Conservation (phyloP, 2,329 filamentous ascomycete genomes). For the Coleophoma crateriformis region DNA sequence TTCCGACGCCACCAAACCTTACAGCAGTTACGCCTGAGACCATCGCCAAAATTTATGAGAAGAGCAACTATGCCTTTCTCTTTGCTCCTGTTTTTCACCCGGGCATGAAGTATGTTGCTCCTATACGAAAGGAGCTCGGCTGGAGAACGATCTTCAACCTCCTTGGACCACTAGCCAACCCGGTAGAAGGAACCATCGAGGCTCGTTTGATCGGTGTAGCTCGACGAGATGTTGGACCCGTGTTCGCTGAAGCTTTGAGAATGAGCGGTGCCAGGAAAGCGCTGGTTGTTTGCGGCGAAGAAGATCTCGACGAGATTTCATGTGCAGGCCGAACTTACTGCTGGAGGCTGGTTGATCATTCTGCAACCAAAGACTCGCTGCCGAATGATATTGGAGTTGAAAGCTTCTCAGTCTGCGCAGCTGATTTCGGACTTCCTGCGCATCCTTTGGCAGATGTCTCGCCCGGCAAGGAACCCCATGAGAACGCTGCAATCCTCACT, state of each 20-base stretch:
- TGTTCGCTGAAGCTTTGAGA: slow-evolving; percentile 80
- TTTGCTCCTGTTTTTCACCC: slow-evolving; percentile 96
- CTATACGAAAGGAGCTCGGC: slow-evolving; percentile 80
- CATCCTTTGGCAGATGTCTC: slow-evolving; percentile 76
- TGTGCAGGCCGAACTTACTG: slow-evolving; percentile 85
- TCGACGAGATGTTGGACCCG: slow-evolving; percentile 76
- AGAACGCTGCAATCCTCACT: slow-evolving; percentile 83
- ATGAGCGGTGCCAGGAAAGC: slow-evolving; percentile 76
- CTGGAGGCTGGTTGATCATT: slow-evolving; percentile 67
- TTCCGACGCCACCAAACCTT: slow-evolving; percentile 68
- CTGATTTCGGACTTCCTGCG: slow-evolving; percentile 77
- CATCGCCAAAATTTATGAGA: slow-evolving; percentile 66
- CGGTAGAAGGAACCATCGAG: slow-evolving; percentile 78
- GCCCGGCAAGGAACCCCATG: slow-evolving; percentile 75
- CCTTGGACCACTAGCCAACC: slow-evolving; percentile 86
- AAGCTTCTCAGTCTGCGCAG: slow-evolving; percentile 71
- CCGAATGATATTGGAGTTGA: slow-evolving; percentile 52
- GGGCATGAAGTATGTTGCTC: slow-evolving; percentile 84
- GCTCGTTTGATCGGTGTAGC: slow-evolving; percentile 92
- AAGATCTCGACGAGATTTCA: slow-evolving; percentile 92
- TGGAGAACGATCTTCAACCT: slow-evolving; percentile 98
- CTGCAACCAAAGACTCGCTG: slow-evolving; percentile 28
- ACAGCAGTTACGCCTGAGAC: slow-evolving; percentile 67
- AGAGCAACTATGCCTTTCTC: slow-evolving; percentile 88
- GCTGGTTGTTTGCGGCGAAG: slow-evolving; percentile 85